Percentiles rank a stretch among this genome's conserved stretches.
Conservation (phyloP, 1,284 basidiomycete genomes). For the Ceratorhiza oryzae-sativae region DNA sequence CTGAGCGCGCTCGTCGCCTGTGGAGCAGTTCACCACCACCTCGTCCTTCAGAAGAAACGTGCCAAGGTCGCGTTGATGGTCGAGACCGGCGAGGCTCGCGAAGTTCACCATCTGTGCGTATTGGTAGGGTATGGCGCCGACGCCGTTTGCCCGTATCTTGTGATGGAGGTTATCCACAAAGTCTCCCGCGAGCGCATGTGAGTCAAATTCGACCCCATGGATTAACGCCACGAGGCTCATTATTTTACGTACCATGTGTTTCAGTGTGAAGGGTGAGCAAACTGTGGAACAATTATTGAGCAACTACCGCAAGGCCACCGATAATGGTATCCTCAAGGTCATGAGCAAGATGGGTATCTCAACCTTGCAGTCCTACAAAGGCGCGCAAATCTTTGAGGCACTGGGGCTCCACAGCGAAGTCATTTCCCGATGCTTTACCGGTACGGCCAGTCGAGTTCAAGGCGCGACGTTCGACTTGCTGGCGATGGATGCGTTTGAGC, state of each 20-base stretch:
- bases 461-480: constrained; percentile 93
- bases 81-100: constrained; percentile 94
- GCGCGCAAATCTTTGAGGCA: constrained; percentile 95
- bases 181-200: constrained; percentile 86
- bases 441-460: constrained; percentile 91
- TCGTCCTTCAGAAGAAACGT: constrained; percentile 89
- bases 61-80: constrained; percentile 91
- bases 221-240: constrained; percentile 20
- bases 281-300: constrained; percentile 74
- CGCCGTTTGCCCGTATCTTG: constrained; percentile 91
- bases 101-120: constrained; percentile 94
- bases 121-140: constrained; percentile 97
- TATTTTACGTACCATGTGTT: constrained; percentile 39
- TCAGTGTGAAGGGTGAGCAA: constrained; percentile 81
- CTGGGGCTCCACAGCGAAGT: constrained; percentile 91
- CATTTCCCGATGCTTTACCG: constrained; percentile 88
- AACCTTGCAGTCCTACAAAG: constrained; percentile 94
- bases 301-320: constrained; percentile 85
- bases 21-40: constrained; percentile 92
- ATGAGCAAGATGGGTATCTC: constrained; percentile 99
- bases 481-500: constrained; percentile 94
- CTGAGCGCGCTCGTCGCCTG: constrained; percentile 88
- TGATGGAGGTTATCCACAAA: constrained; percentile 93
- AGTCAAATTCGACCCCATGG: constrained; percentile 51
- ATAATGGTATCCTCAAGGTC: constrained; percentile 95